Base-by-base conservation (phyloP, 805 yeast genomes). In the Pichia manshurica region DNA sequence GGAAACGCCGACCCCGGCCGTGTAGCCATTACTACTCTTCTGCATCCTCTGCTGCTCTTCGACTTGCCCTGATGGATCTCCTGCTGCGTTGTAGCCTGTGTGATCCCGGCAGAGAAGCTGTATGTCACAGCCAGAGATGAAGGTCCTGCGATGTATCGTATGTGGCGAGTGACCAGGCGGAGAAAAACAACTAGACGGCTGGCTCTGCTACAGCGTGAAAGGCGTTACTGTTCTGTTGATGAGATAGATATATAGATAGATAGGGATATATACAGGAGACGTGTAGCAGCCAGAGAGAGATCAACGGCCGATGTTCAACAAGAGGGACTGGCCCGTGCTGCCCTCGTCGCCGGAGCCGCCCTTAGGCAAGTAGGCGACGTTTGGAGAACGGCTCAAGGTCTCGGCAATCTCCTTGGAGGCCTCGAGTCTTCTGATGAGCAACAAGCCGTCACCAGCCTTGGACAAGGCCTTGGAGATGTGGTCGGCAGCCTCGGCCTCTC, bases 401-500 rank as follows among this genome's bases (percentile, higher is more conserved):
- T 74, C 71, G 9, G 99, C 99, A 67, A 93, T 93, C 54, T 90
- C 97, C 72, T 87, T 89, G 31, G 96, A 86, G 1, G 99, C 97
- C 65, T 93, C 99, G 57, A 93, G 80, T 71, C 98, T 80, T 76
- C 99, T 81, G 59, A 93, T 90, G 73, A 87, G 77, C 63, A 93
- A 74, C 57, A 93, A 75, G 56, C 98, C 98, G 63, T 93, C 98
- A 66, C 99, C 99, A 21, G 95, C 89, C 72, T 89, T 90, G 46
- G 83, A 79, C 56, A 93, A 77, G 4, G 98, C 97, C 68, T 82
- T 87, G 32, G 96, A 88, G 53, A 93, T 93, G 52, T 82, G 82
- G 51, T 93, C 98, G 3, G 99, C 99, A 49, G 96, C 88, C 68
- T 93, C 98, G 44, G 99, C 99, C 71, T 93, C 99, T 70, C 98